Percentiles rank a stretch among this genome's conserved stretches.
Conservation (phyloP, 192 early-diverging fungal genomes). For the Rhizoclosmatium sp. region DNA sequence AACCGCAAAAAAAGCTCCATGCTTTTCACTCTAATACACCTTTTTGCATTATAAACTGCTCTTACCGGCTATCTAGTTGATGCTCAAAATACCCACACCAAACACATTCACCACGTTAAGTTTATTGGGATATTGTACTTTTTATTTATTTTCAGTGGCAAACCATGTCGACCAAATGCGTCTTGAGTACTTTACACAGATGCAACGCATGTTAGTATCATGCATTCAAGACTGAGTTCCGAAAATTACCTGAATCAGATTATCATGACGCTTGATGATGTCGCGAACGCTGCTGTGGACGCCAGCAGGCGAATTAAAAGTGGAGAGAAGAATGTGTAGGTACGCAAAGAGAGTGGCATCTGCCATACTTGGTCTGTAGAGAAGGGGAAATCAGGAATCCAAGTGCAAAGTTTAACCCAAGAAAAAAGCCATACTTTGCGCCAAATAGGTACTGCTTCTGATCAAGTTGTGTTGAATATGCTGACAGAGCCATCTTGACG, state of each 20-base stretch:
- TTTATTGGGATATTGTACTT: neutral
- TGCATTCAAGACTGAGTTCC: neutral
- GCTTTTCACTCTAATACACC: too few relatives aligned
- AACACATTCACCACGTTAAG: too few relatives aligned
- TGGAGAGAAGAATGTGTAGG: conserved; percentile 59
- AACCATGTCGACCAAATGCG: conserved; percentile 29
- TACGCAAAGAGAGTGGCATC: conserved; percentile 71
- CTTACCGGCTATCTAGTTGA: too few relatives aligned
- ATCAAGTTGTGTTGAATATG: conserved; percentile 59
- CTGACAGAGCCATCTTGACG: conserved; percentile 57
- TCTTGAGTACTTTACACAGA: conserved; percentile 1
- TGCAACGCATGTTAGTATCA: neutral
- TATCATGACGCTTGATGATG: conserved; percentile 57
- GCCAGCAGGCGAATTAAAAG: conserved; percentile 44
- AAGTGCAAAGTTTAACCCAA: neutral
- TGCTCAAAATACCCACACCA: too few relatives aligned
- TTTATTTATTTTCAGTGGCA: neutral
- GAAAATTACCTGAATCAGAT: conserved; percentile 54
- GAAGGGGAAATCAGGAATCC: neutral
- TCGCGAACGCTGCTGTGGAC: conserved; percentile 50
- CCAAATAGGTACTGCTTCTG: conserved; percentile 60
- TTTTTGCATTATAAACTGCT: too few relatives aligned
- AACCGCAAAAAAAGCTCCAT: too few relatives aligned
- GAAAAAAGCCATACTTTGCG: conserved; percentile 47
- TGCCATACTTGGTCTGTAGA: conserved; percentile 50